Conservation (phyloP, 768 basidiomycete genomes). For the Mycena vulgaris region DNA sequence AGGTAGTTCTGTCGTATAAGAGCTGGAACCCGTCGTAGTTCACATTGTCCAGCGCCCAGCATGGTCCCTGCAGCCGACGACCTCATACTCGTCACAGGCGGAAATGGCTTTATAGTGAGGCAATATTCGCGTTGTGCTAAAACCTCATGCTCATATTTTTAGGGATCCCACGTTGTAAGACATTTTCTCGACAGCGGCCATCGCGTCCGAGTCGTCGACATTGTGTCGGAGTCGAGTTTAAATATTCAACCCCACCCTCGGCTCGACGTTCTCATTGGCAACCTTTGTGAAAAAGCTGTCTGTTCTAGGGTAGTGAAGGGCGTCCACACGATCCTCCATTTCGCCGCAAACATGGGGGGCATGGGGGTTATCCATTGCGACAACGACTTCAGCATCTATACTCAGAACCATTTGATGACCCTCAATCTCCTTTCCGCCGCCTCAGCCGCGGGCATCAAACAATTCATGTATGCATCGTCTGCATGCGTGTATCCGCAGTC, state of each 20-base stretch:
- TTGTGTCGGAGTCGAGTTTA: conserved; percentile 23
- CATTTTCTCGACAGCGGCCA: conserved; percentile 51
- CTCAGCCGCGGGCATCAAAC: conserved; percentile 53
- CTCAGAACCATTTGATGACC: conserved; percentile 66
- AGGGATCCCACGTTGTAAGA: conserved; percentile 69
- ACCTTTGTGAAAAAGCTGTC: conserved; percentile 58
- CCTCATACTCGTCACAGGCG: conserved; percentile 61
- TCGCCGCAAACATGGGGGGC: conserved; percentile 76
- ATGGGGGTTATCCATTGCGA: conserved; percentile 72
- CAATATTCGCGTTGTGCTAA: conserved; percentile 7
- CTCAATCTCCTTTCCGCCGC: conserved; percentile 61
- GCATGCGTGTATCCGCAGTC: conserved; percentile 70
- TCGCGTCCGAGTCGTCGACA: conserved; percentile 63
- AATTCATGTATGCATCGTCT: conserved; percentile 70
- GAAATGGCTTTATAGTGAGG: conserved; percentile 69
- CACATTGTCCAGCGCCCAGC: background rate
- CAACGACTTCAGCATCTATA: conserved; percentile 67
- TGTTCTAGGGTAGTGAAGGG: conserved; percentile 58
- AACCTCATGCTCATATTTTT: background rate
- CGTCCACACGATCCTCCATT: conserved; percentile 65
- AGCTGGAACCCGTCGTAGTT: background rate
- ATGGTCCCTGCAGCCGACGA: background rate
- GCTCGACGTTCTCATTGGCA: conserved; percentile 58
- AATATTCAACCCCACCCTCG: conserved; percentile 20
- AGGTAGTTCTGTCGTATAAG: background rate